phyloP scores from a whole-genome alignment of 129 eudicot genomes.

The Arctium minus region DNA sequence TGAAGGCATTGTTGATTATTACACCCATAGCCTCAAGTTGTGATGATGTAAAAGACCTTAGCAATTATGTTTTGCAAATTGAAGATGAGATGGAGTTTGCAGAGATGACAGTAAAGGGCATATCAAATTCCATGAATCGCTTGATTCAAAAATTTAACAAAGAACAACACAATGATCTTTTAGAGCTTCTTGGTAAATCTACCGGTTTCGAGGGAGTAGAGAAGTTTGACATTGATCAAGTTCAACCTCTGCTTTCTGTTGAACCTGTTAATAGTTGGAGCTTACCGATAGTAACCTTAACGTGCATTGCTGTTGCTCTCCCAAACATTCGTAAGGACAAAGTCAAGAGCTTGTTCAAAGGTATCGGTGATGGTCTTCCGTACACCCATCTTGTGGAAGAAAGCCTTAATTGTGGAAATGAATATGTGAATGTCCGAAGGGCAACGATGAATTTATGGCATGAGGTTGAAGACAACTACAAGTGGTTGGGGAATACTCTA shows the following conservation, averaged over 20 bases:
- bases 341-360: neutral
- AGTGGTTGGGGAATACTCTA: slow-evolving; percentile 28
- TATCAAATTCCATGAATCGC: neutral
- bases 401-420: neutral
- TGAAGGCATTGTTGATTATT: neutral
- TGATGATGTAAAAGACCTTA: slow-evolving; percentile 4
- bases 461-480: slow-evolving; percentile 22
- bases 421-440: neutral
- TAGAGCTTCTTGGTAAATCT: slow-evolving; percentile 19
- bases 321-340: neutral
- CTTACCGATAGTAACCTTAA: slow-evolving; percentile 18
- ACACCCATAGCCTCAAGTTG: neutral
- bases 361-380: slow-evolving; percentile 19
- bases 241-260: slow-evolving; percentile 1
- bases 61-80: slow-evolving; percentile 5
- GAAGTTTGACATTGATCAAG: slow-evolving; percentile 8
- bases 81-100: slow-evolving; percentile 8
- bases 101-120: slow-evolving; percentile 4
- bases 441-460: slow-evolving; percentile 26
- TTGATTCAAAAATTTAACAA: neutral
- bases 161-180: neutral
- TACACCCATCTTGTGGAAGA: slow-evolving; percentile 26
- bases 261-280: slow-evolving; percentile 20
- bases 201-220: slow-evolving; percentile 12
- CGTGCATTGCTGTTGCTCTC: slow-evolving; percentile 12